Percentiles rank a stretch among this genome's conserved stretches.
Evolutionary conservation across 192 early-diverging fungal species (phyloP).

Genomic region (Dissophora globulifera): DNA sequence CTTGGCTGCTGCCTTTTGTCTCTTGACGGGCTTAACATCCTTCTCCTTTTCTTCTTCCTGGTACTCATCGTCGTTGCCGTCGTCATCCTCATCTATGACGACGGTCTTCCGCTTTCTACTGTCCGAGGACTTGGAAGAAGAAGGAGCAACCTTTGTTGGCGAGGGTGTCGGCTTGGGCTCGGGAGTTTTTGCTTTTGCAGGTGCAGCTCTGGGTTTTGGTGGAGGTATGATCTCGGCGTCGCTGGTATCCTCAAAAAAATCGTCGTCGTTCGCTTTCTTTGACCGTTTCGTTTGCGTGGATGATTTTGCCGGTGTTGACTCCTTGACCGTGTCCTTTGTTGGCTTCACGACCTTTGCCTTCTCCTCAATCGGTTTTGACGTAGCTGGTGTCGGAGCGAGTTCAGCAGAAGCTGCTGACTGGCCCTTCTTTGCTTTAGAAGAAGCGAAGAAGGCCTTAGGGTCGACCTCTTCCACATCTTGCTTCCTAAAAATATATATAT

Average conservation of each 20-base stretch:
- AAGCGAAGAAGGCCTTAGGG: constrained; percentile 48
- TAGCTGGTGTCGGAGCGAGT: neutral
- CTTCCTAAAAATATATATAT: constrained; percentile 6
- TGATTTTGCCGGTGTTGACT: neutral
- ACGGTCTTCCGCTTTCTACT: constrained; percentile 22
- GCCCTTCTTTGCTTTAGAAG: constrained; percentile 21
- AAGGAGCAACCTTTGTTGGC: constrained; percentile 9
- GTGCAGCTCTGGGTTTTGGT: constrained; percentile 8
- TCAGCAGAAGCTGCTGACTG: constrained; percentile 1
- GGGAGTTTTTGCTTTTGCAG: constrained; percentile 6
- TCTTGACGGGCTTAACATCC: constrained; percentile 22
- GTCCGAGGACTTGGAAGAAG: neutral
- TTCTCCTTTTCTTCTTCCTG: constrained; percentile 15
- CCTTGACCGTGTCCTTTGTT: neutral
- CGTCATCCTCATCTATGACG: constrained; percentile 22
- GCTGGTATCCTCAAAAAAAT: constrained; percentile 37
- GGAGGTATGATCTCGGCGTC: constrained; percentile 28
- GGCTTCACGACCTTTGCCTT: neutral
- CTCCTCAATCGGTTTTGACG: neutral
- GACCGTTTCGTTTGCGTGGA: constrained; percentile 9
- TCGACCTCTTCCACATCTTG: constrained; percentile 17
- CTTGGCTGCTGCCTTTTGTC: constrained; percentile 18
- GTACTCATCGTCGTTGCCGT: constrained; percentile 10
- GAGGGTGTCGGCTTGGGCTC: neutral
- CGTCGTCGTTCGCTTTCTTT: constrained; percentile 23